A percentile compares a stretch with the other conserved stretches of the same genome.
Conservation (phyloP, 2,329 filamentous ascomycete species). For the Aspergillus sp. region DNA sequence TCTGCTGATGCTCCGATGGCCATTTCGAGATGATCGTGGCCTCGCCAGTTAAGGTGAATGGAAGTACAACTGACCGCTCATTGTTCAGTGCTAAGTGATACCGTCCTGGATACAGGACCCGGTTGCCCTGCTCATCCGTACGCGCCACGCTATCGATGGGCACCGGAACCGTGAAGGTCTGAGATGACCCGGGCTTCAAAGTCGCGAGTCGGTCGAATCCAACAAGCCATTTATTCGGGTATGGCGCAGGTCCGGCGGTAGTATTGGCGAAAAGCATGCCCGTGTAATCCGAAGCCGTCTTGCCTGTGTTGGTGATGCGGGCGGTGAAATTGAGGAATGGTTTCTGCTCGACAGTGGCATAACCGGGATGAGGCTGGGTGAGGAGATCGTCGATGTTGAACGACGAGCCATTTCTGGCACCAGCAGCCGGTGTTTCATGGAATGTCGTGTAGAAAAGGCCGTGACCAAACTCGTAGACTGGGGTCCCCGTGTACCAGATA, state of each 20-base stretch:
- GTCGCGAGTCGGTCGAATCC: constrained; percentile 36
- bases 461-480: constrained; percentile 45
- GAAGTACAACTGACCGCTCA: constrained; percentile 35
- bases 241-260: constrained; percentile 40
- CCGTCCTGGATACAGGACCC: constrained; percentile 42
- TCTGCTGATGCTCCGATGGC: constrained; percentile 28
- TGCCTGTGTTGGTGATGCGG: constrained; percentile 38
- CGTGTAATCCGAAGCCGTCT: constrained; percentile 40
- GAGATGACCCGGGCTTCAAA: constrained; percentile 23
- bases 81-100: constrained; percentile 44
- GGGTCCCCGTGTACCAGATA: constrained; percentile 43
- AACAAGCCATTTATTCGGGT: constrained; percentile 45
- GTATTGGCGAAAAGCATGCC: constrained; percentile 41
- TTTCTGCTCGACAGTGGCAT: constrained; percentile 32
- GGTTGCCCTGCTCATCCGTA: constrained; percentile 38
- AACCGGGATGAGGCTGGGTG: constrained; percentile 24
- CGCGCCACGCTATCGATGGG: constrained; percentile 40
- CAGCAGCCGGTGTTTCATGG: constrained; percentile 13
- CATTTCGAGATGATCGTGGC: constrained; percentile 34
- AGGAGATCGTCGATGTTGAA: constrained; percentile 39
- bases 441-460: constrained; percentile 48
- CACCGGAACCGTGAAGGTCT: constrained; percentile 34
- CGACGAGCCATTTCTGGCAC: constrained; percentile 1
- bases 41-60: constrained; percentile 35
- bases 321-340: constrained; percentile 40